Percentiles rank a stretch among this genome's conserved stretches.
phyloP scores from a whole-genome alignment of 2,329 filamentous ascomycete genomes.

The Phialemoniopsis sp. region DNA sequence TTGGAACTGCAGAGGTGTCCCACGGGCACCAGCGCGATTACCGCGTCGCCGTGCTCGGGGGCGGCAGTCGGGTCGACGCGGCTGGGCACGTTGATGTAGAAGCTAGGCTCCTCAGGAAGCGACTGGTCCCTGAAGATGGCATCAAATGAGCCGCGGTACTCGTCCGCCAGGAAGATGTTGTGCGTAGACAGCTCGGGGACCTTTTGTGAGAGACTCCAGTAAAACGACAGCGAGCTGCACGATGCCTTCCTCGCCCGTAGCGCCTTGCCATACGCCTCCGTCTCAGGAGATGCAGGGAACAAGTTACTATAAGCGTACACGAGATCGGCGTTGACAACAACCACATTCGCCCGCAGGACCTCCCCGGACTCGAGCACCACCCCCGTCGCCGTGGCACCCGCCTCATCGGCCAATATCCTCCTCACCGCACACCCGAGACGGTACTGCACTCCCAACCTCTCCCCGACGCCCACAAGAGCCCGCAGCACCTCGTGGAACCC shows the following conservation, averaged over 20 bases:
- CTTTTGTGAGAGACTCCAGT: constrained; percentile 62
- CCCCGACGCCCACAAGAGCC: constrained; percentile 58
- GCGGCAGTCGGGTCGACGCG: constrained; percentile 65
- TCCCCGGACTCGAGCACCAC: constrained; percentile 49
- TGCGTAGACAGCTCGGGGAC: constrained; percentile 63
- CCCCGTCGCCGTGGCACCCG: constrained; percentile 38
- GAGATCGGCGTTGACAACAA: constrained; percentile 70
- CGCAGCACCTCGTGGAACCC: constrained; percentile 66
- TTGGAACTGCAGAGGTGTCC: constrained; percentile 58
- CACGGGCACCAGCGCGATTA: constrained; percentile 69
- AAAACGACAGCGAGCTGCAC: constrained; percentile 73
- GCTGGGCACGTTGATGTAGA: constrained; percentile 74
- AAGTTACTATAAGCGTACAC: constrained; percentile 72
- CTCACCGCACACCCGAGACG: constrained; percentile 54
- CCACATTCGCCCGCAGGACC: constrained; percentile 56
- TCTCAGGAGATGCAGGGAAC: constrained; percentile 41
- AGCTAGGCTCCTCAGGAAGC: constrained; percentile 65
- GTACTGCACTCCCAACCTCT: constrained; percentile 59
- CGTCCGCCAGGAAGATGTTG: constrained; percentile 74
- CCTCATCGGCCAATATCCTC: constrained; percentile 42
- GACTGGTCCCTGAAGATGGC: constrained; percentile 67
- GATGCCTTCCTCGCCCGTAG: constrained; percentile 50
- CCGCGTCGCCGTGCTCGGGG: constrained; percentile 57
- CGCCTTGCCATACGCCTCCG: constrained; percentile 25
- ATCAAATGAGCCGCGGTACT: constrained; percentile 71